phyloP scores from a whole-genome alignment of 2,329 filamentous ascomycete genomes.

The Taxawa tesnikishii region DNA sequence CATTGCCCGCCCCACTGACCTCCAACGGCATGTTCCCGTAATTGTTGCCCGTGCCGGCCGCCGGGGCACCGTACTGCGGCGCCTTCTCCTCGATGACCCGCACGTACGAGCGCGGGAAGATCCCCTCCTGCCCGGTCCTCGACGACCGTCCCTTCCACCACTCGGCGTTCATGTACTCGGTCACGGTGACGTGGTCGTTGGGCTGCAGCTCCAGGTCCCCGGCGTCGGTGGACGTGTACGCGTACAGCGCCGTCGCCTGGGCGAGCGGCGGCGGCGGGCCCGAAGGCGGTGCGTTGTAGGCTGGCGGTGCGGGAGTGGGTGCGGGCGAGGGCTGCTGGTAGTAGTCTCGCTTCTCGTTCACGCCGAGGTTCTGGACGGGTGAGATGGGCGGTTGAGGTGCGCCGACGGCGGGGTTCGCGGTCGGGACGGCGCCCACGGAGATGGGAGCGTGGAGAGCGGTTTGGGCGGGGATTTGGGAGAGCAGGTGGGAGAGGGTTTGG shows the following conservation, averaged over 20 bases:
- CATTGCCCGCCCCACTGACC: constrained; percentile 44
- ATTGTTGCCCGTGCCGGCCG: constrained; percentile 31
- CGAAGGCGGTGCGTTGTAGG: constrained; percentile 37
- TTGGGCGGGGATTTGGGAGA: constrained; percentile 61
- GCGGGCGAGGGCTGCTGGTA: constrained; percentile 27
- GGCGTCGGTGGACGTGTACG: constrained; percentile 65
- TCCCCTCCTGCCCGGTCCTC: constrained; percentile 73
- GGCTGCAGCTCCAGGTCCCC: constrained; percentile 73
- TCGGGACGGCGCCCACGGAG: constrained; percentile 22
- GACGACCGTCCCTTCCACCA: constrained; percentile 91
- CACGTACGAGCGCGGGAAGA: constrained; percentile 91
- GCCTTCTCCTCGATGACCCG: constrained; percentile 54
- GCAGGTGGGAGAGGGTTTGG: constrained; percentile 62
- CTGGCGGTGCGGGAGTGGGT: constrained; percentile 38
- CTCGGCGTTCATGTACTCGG: constrained; percentile 90
- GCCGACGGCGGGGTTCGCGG: constrained; percentile 11
- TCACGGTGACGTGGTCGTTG: constrained; percentile 68
- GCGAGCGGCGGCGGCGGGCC: constrained; percentile 44
- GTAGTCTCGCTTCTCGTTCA: constrained; percentile 21
- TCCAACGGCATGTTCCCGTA: constrained; percentile 65
- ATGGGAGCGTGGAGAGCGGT: constrained; percentile 38
- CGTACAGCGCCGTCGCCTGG: constrained; percentile 70
- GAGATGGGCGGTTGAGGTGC: constrained; percentile 16
- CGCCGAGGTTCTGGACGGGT: constrained; percentile 21
- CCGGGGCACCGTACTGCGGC: constrained; percentile 22